Evolutionary conservation across 345 rosid genomes (phyloP).

Genomic region (Rhodamnia argentea): DNA sequence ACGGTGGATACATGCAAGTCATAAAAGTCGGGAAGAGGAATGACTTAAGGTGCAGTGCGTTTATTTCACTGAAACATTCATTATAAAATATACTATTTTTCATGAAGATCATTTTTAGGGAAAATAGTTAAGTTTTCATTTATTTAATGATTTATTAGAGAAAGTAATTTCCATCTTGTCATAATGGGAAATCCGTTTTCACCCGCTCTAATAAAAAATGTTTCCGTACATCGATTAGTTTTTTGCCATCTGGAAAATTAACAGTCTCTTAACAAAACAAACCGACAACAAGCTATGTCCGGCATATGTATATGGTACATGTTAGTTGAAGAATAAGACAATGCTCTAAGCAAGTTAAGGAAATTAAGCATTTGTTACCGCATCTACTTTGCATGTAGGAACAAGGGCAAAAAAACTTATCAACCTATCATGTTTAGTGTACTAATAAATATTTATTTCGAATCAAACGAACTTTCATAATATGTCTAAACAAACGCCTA

Average conservation of each 20-base stretch:
- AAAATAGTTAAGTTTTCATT: no score
- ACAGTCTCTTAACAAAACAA: neutral
- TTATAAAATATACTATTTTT: no score
- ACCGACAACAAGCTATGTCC: neutral
- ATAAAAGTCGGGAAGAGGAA: no score
- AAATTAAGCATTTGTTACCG: neutral
- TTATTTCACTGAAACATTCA: no score
- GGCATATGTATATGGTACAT: no score
- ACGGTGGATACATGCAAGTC: no score
- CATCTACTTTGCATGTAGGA: no score
- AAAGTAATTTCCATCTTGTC: no score
- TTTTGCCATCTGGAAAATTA: neutral
- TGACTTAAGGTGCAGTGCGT: no score
- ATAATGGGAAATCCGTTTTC: neutral
- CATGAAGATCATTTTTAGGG: no score
- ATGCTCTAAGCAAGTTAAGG: neutral
- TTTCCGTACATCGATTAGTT: neutral
- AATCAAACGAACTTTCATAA: neutral
- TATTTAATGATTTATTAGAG: no score
- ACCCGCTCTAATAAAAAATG: neutral
- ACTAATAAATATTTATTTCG: neutral
- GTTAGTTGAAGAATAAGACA: neutral
- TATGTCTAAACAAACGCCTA: neutral
- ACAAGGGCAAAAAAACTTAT: no score
- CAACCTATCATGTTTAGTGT: neutral